Conservation (phyloP, 1,284 basidiomycete genomes). For the Moesziomyces antarcticus region DNA sequence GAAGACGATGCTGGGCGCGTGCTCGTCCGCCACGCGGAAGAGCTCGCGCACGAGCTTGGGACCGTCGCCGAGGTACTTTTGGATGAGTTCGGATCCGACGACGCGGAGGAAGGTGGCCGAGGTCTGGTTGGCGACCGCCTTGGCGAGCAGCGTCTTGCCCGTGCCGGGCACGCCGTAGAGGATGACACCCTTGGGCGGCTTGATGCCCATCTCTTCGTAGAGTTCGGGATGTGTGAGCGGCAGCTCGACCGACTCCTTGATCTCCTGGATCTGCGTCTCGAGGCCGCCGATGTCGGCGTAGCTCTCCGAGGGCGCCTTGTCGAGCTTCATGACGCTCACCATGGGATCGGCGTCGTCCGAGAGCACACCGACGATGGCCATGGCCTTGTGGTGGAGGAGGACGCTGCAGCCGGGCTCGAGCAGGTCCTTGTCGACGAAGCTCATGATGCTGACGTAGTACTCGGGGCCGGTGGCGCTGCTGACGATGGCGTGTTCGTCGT, state of each 20-base stretch:
- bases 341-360: slow-evolving; percentile 97
- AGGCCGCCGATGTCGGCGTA: slow-evolving; percentile 99
- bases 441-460: slow-evolving; percentile 98
- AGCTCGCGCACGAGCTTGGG: slow-evolving; percentile 71
- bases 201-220: slow-evolving; percentile 99
- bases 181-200: slow-evolving; percentile 98
- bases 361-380: slow-evolving; percentile 93
- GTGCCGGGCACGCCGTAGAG: slow-evolving; percentile 98
- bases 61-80: slow-evolving; percentile 97
- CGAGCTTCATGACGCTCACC: slow-evolving; percentile 96
- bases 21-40: slow-evolving; percentile 70
- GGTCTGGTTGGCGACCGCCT: slow-evolving; percentile 98
- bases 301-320: slow-evolving; percentile 95
- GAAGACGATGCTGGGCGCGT: slow-evolving; percentile 70
- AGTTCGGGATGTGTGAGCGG: slow-evolving; percentile 97
- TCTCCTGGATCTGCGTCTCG: slow-evolving; percentile 97
- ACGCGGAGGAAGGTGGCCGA: slow-evolving; percentile 98
- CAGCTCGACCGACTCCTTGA: slow-evolving; percentile 99
- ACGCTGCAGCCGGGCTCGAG: slow-evolving; percentile 97
- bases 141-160: slow-evolving; percentile 96
- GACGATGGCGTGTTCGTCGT: slow-evolving; percentile 99
- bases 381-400: slow-evolving; percentile 94
- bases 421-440: slow-evolving; percentile 97
- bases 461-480: slow-evolving; percentile 94
- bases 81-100: slow-evolving; percentile 97